Conservation (phyloP, 139 green algal genomes). For the Chlorella sorokiniana region DNA sequence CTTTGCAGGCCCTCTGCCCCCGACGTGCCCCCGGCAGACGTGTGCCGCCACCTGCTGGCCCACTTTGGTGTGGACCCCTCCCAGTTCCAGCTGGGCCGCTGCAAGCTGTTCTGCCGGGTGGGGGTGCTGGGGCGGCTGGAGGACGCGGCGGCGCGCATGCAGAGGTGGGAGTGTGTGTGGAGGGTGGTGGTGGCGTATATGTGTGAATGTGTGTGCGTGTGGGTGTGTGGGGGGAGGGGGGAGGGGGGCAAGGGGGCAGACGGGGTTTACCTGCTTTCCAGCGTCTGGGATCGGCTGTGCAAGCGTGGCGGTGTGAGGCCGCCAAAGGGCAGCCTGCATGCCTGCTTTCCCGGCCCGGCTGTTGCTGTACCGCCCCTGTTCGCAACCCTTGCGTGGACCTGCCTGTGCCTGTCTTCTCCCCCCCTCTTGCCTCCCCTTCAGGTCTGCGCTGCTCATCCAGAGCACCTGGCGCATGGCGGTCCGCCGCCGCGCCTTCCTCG, state of each 20-base stretch:
- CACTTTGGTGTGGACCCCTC: constrained; percentile 62
- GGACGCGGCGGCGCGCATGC: constrained; percentile 55
- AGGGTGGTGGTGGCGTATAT: neutral
- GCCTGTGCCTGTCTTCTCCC: neutral
- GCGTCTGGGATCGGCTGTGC: too few relatives aligned
- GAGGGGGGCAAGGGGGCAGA: too few relatives aligned
- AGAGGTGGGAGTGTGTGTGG: constrained; percentile 25
- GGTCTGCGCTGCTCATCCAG: constrained; percentile 58
- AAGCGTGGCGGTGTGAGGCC: too few relatives aligned
- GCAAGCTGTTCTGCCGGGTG: constrained; percentile 86
- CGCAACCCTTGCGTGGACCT: neutral
- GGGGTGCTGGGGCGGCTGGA: constrained; percentile 80
- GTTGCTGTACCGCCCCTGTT: too few relatives aligned
- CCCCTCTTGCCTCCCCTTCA: constrained; percentile 38
- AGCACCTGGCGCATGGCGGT: constrained; percentile 52
- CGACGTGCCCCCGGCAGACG: constrained; percentile 26
- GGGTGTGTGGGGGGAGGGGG: neutral
- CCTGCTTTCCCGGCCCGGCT: too few relatives aligned
- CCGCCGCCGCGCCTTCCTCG: constrained; percentile 41
- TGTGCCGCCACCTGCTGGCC: constrained; percentile 64
- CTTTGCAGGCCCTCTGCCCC: neutral
- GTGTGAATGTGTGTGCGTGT: neutral
- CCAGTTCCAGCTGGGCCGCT: constrained; percentile 74
- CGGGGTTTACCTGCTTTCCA: too few relatives aligned
- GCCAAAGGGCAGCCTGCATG: too few relatives aligned